These are phyloP conservation scores for Irpex sp. DNA, from an alignment of 1,284 basidiomycete genomes.

Conservation along the genomic window DNA sequence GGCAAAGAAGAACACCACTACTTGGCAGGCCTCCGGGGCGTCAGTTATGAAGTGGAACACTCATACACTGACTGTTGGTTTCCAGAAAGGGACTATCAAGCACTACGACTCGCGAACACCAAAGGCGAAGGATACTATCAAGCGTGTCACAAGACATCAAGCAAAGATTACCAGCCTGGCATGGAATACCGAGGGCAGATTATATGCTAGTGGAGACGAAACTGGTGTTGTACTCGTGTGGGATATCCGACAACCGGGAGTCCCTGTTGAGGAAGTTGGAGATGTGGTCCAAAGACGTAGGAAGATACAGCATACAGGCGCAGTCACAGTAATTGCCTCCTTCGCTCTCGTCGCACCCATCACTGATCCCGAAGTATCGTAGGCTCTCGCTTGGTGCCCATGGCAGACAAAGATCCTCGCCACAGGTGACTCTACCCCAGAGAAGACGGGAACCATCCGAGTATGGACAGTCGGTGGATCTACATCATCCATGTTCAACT, in stretches of 20 bases:
- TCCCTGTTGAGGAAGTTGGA: slow-evolving; percentile 49
- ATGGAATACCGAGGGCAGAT: slow-evolving; percentile 47
- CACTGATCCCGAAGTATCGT: neutral
- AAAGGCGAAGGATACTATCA: slow-evolving; percentile 52
- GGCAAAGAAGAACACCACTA: slow-evolving; percentile 39
- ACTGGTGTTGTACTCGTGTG: slow-evolving; percentile 49
- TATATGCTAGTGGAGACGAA: slow-evolving; percentile 51
- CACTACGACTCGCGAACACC: slow-evolving; percentile 49
- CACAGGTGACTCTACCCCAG: slow-evolving; percentile 73
- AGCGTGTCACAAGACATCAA: slow-evolving; percentile 48
- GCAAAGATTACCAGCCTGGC: slow-evolving; percentile 40
- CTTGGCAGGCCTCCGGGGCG: slow-evolving; percentile 42
- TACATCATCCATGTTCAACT: neutral
- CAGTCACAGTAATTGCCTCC: slow-evolving; percentile 22
- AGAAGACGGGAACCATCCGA: slow-evolving; percentile 66
- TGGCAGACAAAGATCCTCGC: slow-evolving; percentile 86
- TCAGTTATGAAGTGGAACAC: slow-evolving; percentile 48
- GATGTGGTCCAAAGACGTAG: slow-evolving; percentile 49
- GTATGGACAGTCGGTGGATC: slow-evolving; percentile 63
- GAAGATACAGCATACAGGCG: slow-evolving; percentile 35
- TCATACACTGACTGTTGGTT: slow-evolving; percentile 43
- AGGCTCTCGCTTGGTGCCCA: slow-evolving; percentile 92
- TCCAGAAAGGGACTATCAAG: slow-evolving; percentile 44
- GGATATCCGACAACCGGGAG: slow-evolving; percentile 40
- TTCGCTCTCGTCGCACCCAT: neutral